Percentiles rank a stretch among this genome's conserved stretches.
phyloP scores from a whole-genome alignment of 2,329 filamentous ascomycete genomes.

The Arthrinium puccinioides region DNA sequence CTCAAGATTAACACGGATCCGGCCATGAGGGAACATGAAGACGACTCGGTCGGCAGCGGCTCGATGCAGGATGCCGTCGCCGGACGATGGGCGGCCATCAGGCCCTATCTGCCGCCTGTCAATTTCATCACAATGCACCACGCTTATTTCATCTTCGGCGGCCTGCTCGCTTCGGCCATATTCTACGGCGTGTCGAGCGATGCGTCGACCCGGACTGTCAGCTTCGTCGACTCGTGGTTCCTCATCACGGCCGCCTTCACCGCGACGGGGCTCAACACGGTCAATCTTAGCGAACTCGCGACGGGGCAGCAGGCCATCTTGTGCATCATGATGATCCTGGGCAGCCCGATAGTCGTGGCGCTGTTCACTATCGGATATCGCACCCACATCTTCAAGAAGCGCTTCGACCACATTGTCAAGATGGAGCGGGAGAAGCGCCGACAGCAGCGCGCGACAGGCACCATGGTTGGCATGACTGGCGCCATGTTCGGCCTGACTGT shows the following conservation, averaged over 20 bases:
- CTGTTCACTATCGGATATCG: conserved; percentile 55
- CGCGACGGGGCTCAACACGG: conserved; percentile 52
- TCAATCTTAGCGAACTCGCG: conserved; percentile 55
- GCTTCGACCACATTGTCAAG: conserved; percentile 47
- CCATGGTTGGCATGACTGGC: conserved; percentile 18
- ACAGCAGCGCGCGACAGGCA: conserved; percentile 15
- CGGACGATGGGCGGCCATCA: conserved; percentile 5
- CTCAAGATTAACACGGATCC: too few species aligned
- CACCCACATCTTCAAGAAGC: conserved; percentile 53
- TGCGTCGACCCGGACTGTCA: conserved; percentile 37
- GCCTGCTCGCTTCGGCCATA: conserved; percentile 47
- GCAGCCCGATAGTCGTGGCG: conserved; percentile 57
- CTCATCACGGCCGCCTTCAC: conserved; percentile 60
- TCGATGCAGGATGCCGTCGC: neutral
- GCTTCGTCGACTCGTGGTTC: conserved; percentile 58
- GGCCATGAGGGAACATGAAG: too few species aligned
- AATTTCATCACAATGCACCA: conserved; percentile 62
- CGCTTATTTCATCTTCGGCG: conserved; percentile 52
- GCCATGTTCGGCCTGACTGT: conserved; percentile 20
- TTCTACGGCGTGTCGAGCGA: conserved; percentile 49
- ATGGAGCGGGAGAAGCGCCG: conserved; percentile 28
- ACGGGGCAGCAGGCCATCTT: conserved; percentile 60
- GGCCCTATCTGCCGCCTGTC: conserved; percentile 30
- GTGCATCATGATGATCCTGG: conserved; percentile 55
- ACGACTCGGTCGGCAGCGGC: too few species aligned